Percentiles rank a stretch among this genome's conserved stretches.
These are phyloP conservation scores for Pseudohalonectria lignicola DNA, from an alignment of 2,329 filamentous ascomycete species.

Conservation along the genomic window DNA sequence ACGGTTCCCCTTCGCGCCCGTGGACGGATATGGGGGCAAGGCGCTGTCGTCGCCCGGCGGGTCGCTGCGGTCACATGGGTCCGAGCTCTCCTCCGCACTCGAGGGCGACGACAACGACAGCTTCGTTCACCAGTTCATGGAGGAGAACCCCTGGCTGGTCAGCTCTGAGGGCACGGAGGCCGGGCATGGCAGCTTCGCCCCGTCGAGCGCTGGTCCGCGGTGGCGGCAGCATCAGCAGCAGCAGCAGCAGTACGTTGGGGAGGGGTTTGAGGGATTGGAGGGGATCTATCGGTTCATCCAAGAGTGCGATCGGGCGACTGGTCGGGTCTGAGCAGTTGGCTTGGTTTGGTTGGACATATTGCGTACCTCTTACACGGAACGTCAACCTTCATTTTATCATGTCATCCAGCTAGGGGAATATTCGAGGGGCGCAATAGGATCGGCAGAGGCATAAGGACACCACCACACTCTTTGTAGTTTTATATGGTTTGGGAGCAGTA, in stretches of 20 bases:
- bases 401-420: too few relatives aligned
- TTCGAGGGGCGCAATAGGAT: too few relatives aligned
- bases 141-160: slow-evolving; percentile 34
- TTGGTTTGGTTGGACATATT: slow-evolving; percentile 1
- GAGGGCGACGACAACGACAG: slow-evolving; percentile 20
- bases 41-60: slow-evolving; percentile 34
- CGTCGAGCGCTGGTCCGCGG: neutral
- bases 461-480: too few relatives aligned
- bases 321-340: neutral
- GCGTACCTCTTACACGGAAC: neutral
- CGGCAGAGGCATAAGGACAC: too few relatives aligned
- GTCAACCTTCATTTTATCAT: neutral
- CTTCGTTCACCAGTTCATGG: slow-evolving; percentile 28
- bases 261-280: slow-evolving; percentile 43
- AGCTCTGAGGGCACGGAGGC: slow-evolving; percentile 20
- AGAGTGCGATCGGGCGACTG: slow-evolving; percentile 36
- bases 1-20: slow-evolving; percentile 76
- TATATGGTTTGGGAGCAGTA: too few relatives aligned
- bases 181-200: slow-evolving; percentile 24
- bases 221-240: neutral
- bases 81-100: slow-evolving; percentile 18
- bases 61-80: slow-evolving; percentile 29
- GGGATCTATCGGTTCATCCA: slow-evolving; percentile 48
- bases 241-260: slow-evolving; percentile 23
- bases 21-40: slow-evolving; percentile 15